These are phyloP conservation scores for Populus alba DNA, from an alignment of 345 rosid genomes.

Conservation along the genomic window DNA sequence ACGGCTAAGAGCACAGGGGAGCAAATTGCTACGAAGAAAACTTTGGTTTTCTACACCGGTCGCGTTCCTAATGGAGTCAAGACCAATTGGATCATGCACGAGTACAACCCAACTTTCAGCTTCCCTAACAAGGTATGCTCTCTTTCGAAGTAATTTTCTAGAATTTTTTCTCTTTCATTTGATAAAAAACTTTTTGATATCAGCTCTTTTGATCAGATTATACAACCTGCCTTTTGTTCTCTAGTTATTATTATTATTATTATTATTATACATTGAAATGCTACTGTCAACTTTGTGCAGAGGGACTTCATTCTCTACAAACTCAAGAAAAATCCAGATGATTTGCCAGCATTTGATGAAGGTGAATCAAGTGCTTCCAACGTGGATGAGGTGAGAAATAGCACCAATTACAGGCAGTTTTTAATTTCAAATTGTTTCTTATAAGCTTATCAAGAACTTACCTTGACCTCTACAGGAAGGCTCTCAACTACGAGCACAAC, in stretches of 20 bases:
- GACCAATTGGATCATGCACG: conserved; percentile 11
- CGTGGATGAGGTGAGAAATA: neutral
- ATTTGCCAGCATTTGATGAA: neutral
- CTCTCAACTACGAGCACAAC: neutral
- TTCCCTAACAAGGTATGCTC: neutral
- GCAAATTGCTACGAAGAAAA: neutral
- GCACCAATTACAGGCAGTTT: neutral
- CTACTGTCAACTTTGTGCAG: neutral
- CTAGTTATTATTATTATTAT: neutral
- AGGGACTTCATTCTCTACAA: neutral
- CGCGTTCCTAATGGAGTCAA: neutral
- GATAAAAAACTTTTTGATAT: neutral
- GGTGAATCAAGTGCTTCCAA: neutral
- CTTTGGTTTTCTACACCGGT: neutral
- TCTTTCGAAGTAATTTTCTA: neutral
- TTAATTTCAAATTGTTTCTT: neutral
- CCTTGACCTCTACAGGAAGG: neutral
- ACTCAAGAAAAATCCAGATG: neutral
- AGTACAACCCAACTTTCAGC: conserved; percentile 1
- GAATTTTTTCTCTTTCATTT: neutral
- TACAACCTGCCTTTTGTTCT: neutral
- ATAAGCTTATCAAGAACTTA: neutral
- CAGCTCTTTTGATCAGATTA: neutral
- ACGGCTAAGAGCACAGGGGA: neutral
- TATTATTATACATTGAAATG: too few species aligned